phyloP scores from a whole-genome alignment of 202 grass and related monocot species.

The Schoenoplectus tabernaemontani region DNA sequence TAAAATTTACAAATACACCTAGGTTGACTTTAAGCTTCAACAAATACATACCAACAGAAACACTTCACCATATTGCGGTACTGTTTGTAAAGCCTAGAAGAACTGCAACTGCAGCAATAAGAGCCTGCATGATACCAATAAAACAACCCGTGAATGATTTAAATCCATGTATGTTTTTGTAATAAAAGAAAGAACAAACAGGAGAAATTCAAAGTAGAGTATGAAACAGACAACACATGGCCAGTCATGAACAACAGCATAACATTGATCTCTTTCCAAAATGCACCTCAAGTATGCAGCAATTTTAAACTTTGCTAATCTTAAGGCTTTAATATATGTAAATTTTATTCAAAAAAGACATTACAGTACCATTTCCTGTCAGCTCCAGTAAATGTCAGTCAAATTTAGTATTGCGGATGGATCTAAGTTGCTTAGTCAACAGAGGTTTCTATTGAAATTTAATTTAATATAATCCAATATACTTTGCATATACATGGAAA shows the following conservation, averaged over 20 bases:
- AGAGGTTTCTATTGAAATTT: neutral
- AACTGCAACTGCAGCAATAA: constrained; percentile 22
- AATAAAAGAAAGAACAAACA: neutral
- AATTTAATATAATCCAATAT: neutral
- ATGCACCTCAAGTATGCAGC: neutral
- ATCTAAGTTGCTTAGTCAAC: neutral
- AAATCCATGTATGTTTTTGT: neutral
- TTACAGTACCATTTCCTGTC: neutral
- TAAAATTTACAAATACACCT: constrained; percentile 4
- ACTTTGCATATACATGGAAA: neutral
- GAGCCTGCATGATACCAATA: constrained; percentile 3
- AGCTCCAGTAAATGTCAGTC: neutral
- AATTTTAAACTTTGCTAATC: neutral
- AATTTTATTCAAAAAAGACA: neutral
- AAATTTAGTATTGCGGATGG: neutral
- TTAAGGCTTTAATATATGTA: neutral
- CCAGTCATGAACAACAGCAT: neutral
- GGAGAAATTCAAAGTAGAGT: neutral
- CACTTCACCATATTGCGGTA: neutral
- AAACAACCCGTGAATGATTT: neutral
- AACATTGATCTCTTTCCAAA: neutral
- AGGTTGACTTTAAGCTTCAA: neutral
- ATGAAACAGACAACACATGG: neutral
- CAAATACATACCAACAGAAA: neutral
- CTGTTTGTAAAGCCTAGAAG: constrained; percentile 15